Percentiles rank a stretch among this genome's conserved stretches.
phyloP scores from a whole-genome alignment of 108 stramenopile species.

The Cyclotella atomus region DNA sequence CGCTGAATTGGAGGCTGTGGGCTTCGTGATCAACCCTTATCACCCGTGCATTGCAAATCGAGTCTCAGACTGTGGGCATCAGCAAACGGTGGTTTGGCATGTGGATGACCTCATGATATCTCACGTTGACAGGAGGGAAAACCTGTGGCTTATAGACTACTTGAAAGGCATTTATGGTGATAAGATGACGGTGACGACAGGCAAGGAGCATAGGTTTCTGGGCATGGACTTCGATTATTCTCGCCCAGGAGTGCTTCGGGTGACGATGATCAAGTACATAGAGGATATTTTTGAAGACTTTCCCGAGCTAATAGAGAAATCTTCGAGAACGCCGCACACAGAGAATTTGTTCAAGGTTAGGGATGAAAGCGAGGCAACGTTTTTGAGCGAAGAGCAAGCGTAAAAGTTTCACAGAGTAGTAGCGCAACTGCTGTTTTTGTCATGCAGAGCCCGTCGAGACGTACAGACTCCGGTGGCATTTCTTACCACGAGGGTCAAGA shows the following conservation, averaged over 20 bases:
- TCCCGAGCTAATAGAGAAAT: neutral
- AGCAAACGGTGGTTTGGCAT: constrained; percentile 22
- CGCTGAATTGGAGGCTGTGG: neutral
- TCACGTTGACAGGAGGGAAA: constrained; percentile 17
- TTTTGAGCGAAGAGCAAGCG: constrained; percentile 1
- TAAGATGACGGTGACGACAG: constrained; percentile 2
- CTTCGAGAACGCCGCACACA: neutral
- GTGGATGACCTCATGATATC: constrained; percentile 5
- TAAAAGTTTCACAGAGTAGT: neutral
- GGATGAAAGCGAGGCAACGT: neutral
- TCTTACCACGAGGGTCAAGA: constrained; percentile 15
- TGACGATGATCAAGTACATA: constrained; percentile 7
- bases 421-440: constrained; percentile 4
- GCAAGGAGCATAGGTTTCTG: neutral
- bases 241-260: neutral
- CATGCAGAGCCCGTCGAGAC: neutral
- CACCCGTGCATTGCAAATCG: constrained; percentile 19
- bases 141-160: neutral
- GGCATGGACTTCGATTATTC: constrained; percentile 15
- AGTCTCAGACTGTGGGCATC: neutral
- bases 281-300: constrained; percentile 2
- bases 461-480: constrained; percentile 3
- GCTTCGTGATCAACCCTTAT: constrained; percentile 16
- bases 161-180: neutral
- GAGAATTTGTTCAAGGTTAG: constrained; percentile 12